These are phyloP conservation scores for Medicago arabica DNA, from an alignment of 306 rosid genomes.

Conservation along the genomic window DNA sequence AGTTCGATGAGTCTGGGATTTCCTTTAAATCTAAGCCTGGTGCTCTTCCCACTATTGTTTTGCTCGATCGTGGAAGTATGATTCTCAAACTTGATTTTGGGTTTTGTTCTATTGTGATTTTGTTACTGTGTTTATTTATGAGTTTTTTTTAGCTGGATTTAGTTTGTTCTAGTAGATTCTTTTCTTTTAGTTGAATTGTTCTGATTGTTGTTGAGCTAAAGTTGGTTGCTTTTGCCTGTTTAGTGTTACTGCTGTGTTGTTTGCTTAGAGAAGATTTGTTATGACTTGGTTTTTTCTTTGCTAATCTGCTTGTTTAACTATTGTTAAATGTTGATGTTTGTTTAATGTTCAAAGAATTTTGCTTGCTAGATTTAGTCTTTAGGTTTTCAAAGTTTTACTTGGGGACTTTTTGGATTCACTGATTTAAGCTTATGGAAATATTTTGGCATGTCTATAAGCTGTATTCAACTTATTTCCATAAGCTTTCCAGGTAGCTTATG, in stretches of 20 bases:
- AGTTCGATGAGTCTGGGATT: slow-evolving; percentile 73
- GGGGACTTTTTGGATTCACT: no score
- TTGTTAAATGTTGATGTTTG: not conserved
- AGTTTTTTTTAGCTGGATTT: slow-evolving; percentile 31
- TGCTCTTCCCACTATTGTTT: slow-evolving; percentile 85
- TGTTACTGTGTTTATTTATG: slow-evolving; percentile 17
- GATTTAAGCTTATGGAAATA: no score
- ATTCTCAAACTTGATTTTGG: not conserved
- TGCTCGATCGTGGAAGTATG: slow-evolving; percentile 97
- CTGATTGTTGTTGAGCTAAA: slow-evolving; percentile 26
- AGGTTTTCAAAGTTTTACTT: not conserved
- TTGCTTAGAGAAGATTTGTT: slow-evolving; percentile 13
- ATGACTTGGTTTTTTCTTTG: not conserved
- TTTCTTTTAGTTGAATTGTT: slow-evolving; percentile 13
- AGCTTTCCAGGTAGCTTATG: no score
- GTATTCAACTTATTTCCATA: no score
- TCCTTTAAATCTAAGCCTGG: slow-evolving; percentile 77
- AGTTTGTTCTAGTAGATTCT: not conserved
- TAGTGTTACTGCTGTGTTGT: slow-evolving; percentile 10
- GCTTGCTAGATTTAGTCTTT: not conserved
- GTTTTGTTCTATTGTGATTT: not conserved
- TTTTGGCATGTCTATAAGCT: no score
- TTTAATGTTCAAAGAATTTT: slow-evolving; percentile 4
- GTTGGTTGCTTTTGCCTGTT: slow-evolving; percentile 20
- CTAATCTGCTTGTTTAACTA: not conserved